phyloP scores from a whole-genome alignment of 441 rosid genomes.

The Erodium texanum region DNA sequence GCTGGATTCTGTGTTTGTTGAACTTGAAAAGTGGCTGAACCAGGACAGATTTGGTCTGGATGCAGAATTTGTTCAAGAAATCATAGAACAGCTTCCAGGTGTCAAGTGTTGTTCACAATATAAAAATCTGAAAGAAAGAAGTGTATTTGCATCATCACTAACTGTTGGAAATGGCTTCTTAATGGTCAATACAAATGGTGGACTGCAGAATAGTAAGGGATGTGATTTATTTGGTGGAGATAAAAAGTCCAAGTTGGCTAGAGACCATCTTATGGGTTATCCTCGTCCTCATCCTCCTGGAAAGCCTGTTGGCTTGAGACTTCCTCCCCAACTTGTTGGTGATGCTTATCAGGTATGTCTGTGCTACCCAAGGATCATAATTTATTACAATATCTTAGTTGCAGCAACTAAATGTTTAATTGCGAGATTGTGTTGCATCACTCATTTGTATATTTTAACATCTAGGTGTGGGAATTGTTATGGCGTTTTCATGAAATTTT shows the following conservation, averaged over 20 bases:
- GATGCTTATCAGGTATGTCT: slow-evolving; percentile 79
- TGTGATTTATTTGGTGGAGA: slow-evolving; percentile 37
- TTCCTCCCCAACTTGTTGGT: slow-evolving; percentile 73
- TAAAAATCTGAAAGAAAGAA: slow-evolving; percentile 53
- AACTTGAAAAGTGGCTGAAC: slow-evolving; percentile 64
- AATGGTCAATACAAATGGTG: slow-evolving; percentile 39
- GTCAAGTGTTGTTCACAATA: slow-evolving; percentile 55
- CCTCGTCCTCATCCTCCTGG: slow-evolving; percentile 50
- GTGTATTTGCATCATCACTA: slow-evolving; percentile 28
- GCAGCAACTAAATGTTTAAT: neutral
- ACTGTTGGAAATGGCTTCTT: slow-evolving; percentile 66
- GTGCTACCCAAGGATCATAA: slow-evolving; percentile 13
- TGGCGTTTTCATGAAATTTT: slow-evolving; percentile 67
- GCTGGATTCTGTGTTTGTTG: slow-evolving; percentile 34
- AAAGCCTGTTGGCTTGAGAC: slow-evolving; percentile 51
- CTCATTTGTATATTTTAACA: slow-evolving; percentile 4
- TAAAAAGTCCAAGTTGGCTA: slow-evolving; percentile 41
- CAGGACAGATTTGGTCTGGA: slow-evolving; percentile 94
- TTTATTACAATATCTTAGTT: neutral
- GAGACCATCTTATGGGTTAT: slow-evolving; percentile 27
- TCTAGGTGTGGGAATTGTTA: slow-evolving; percentile 74
- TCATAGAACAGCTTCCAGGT: slow-evolving; percentile 76
- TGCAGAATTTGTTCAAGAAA: slow-evolving; percentile 82
- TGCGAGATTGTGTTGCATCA: neutral
- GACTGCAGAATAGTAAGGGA: slow-evolving; percentile 24